Conservation (phyloP, 2,329 filamentous ascomycete genomes). For the Alternaria gaisen region DNA sequence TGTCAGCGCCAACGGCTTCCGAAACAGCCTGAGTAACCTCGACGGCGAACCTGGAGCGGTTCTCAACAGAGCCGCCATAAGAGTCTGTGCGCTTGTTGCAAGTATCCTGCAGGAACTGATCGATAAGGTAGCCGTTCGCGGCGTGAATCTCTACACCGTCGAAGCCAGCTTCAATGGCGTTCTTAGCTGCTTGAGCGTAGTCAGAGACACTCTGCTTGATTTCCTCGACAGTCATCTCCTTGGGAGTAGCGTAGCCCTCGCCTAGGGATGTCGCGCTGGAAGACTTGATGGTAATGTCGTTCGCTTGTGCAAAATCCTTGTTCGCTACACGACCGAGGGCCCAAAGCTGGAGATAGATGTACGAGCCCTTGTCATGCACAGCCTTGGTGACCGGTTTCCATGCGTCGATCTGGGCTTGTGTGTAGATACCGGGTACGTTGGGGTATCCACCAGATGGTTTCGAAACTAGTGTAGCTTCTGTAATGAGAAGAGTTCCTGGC, state of each 20-base stretch:
- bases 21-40: slow-evolving; percentile 63
- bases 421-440: slow-evolving; percentile 67
- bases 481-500: slow-evolving; percentile 66
- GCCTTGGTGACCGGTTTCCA: slow-evolving; percentile 70
- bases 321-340: slow-evolving; percentile 65
- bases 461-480: slow-evolving; percentile 65
- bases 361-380: slow-evolving; percentile 69
- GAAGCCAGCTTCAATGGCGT: slow-evolving; percentile 62
- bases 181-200: slow-evolving; percentile 56
- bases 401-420: slow-evolving; percentile 55
- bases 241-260: slow-evolving; percentile 56
- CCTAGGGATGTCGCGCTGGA: slow-evolving; percentile 42
- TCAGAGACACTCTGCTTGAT: slow-evolving; percentile 51
- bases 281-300: slow-evolving; percentile 47
- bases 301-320: slow-evolving; percentile 45
- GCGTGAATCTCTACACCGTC: slow-evolving; percentile 68
- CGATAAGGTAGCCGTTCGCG: slow-evolving; percentile 73
- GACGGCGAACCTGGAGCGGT: slow-evolving; percentile 62
- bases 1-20: slow-evolving; percentile 64
- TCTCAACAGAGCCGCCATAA: slow-evolving; percentile 61
- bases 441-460: slow-evolving; percentile 58
- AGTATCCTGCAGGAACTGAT: slow-evolving; percentile 70
- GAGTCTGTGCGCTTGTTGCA: slow-evolving; percentile 63
- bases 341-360: slow-evolving; percentile 71
- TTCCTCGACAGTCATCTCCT: slow-evolving; percentile 51